Conservation (phyloP, 169 alveolate species). For the Plasmodium reichenowi region DNA sequence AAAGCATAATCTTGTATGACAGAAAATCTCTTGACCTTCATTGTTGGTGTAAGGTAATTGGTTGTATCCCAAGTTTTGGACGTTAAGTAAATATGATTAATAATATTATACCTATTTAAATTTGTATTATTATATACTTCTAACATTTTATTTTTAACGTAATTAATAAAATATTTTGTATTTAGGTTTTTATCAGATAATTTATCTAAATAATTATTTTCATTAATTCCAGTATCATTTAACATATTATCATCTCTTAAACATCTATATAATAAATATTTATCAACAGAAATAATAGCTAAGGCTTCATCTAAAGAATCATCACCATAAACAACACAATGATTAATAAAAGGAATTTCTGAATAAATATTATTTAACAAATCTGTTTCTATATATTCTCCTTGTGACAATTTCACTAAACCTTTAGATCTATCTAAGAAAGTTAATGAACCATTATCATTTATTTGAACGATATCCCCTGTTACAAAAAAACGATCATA, state of each 20-base stretch:
- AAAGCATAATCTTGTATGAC: conserved; percentile 37
- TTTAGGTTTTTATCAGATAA: conserved; percentile 4
- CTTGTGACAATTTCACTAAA: conserved; percentile 95
- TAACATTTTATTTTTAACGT: conserved; percentile 33
- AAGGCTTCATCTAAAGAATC: conserved; percentile 58
- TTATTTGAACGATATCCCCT: conserved; percentile 94
- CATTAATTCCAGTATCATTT: neutral
- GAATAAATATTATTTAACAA: conserved; percentile 43
- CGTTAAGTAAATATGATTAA: conserved; percentile 29
- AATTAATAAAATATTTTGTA: conserved; percentile 3
- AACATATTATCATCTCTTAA: conserved; percentile 19
- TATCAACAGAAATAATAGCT: conserved; percentile 42
- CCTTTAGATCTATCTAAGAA: conserved; percentile 95
- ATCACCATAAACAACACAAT: conserved; percentile 73
- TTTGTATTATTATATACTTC: conserved; percentile 29
- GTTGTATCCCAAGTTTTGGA: conserved; percentile 33
- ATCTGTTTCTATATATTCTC: conserved; percentile 92
- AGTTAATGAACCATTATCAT: conserved; percentile 89
- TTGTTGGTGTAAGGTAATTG: conserved; percentile 57
- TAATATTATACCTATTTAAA: conserved; percentile 18
- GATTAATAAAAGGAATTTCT: conserved; percentile 15
- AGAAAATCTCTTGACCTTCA: conserved; percentile 24
- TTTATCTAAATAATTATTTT: neutral
- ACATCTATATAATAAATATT: conserved; percentile 11
- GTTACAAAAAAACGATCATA: conserved; percentile 93